These are phyloP conservation scores for Mortierella antarctica DNA, from an alignment of 192 early-diverging fungal species.

Conservation along the genomic window DNA sequence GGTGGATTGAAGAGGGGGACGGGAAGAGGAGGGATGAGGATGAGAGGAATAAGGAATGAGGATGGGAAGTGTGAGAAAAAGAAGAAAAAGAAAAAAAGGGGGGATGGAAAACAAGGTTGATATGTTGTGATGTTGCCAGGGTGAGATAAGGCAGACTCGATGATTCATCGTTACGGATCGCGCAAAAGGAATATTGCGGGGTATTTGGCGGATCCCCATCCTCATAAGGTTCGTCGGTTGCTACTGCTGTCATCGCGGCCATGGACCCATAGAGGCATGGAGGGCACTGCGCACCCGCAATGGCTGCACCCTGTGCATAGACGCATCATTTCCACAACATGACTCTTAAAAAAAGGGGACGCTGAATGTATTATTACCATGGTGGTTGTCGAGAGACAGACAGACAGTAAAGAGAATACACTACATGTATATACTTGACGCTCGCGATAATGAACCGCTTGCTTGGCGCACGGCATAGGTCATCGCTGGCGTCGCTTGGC, in stretches of 20 bases:
- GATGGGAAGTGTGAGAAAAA: conserved; percentile 1
- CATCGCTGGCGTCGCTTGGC: conserved; percentile 39
- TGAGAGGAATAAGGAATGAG: background rate
- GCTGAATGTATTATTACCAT: too few relatives aligned
- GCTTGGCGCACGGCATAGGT: background rate
- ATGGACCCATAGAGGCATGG: too few relatives aligned
- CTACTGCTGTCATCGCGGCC: too few relatives aligned
- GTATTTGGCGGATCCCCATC: background rate
- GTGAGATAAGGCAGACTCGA: background rate
- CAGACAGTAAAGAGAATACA: too few relatives aligned
- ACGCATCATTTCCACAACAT: too few relatives aligned
- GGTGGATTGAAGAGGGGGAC: background rate
- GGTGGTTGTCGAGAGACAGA: too few relatives aligned
- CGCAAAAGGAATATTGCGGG: conserved; percentile 24
- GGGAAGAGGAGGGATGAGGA: background rate
- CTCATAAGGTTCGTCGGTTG: too few relatives aligned
- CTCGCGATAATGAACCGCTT: too few relatives aligned
- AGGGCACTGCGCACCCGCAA: too few relatives aligned
- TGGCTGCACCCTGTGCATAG: too few relatives aligned
- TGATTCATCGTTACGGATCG: conserved; percentile 13
- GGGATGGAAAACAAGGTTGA: background rate
- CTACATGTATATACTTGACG: too few relatives aligned
- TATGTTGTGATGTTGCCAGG: background rate
- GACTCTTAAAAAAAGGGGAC: too few relatives aligned
- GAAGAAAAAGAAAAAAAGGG: conserved; percentile 5